phyloP scores from a whole-genome alignment of 208 protist genomes.

The Tritrichomonas foetus region DNA sequence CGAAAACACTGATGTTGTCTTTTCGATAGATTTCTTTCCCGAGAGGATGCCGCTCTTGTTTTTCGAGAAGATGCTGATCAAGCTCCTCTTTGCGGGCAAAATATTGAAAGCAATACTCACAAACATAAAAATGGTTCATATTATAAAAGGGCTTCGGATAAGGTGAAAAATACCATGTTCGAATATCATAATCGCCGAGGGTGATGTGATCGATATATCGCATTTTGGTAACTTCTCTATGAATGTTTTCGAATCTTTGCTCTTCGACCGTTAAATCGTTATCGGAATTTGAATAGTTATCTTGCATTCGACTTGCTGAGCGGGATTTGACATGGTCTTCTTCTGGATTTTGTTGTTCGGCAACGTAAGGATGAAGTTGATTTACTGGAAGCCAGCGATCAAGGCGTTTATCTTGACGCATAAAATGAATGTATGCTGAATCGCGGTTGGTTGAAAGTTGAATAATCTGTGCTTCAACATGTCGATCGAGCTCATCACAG shows the following conservation, averaged over 20 bases:
- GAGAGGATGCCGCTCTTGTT: slow-evolving; percentile 67
- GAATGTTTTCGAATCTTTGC: not conserved
- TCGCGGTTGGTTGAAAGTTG: not conserved
- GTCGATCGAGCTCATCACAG: not conserved
- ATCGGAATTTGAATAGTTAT: not conserved
- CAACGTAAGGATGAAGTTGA: not conserved
- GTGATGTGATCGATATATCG: slow-evolving; percentile 1
- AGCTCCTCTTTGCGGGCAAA: not conserved
- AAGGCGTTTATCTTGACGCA: slow-evolving; percentile 16
- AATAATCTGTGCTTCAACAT: not conserved
- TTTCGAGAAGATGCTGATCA: slow-evolving; percentile 25
- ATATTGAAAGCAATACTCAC: slow-evolving; percentile 38
- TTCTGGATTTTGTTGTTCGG: not conserved
- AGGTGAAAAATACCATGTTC: slow-evolving; percentile 43
- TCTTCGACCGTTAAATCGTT: not conserved
- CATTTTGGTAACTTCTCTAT: slow-evolving; percentile 36
- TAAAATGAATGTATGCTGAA: slow-evolving; percentile 22
- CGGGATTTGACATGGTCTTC: not conserved
- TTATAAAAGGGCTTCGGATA: not conserved
- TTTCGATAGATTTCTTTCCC: slow-evolving; percentile 75
- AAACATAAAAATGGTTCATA: slow-evolving; percentile 20
- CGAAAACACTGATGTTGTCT: slow-evolving; percentile 76
- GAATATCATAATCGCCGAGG: not conserved
- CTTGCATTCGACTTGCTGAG: not conserved
- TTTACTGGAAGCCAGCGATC: not conserved